Evolutionary conservation across 148 eudicot species (phyloP).

Genomic region (Rhododendron molle): DNA sequence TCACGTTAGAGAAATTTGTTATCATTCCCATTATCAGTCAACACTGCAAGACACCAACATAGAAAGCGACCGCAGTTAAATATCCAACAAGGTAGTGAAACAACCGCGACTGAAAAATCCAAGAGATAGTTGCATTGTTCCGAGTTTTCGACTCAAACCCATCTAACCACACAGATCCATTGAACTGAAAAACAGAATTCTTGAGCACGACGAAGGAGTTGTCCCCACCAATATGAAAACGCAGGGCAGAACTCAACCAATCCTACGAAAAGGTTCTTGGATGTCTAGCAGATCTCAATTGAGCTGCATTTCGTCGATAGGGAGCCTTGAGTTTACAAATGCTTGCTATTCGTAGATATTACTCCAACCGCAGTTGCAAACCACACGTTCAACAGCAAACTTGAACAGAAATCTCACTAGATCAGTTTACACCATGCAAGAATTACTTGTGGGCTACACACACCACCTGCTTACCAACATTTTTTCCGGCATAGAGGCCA

Average conservation of each 20-base stretch:
- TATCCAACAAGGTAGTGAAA: background rate
- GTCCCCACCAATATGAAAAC: background rate
- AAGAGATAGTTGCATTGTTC: background rate
- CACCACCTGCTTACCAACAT: slow-evolving; percentile 75
- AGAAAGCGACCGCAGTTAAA: too few species aligned
- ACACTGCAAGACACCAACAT: too few species aligned
- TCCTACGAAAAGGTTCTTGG: background rate
- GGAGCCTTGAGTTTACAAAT: background rate
- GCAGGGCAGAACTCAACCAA: background rate
- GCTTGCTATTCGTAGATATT: background rate
- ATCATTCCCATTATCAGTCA: too few species aligned
- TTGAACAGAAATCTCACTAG: background rate
- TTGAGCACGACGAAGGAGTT: background rate
- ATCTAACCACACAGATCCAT: background rate
- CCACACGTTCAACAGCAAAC: background rate
- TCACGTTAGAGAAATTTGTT: too few species aligned
- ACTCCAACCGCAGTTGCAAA: background rate
- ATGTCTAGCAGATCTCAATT: background rate
- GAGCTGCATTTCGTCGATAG: background rate
- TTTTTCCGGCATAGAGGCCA: slow-evolving; percentile 68
- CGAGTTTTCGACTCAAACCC: background rate
- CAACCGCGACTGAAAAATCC: background rate
- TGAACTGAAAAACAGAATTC: background rate
- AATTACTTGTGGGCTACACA: slow-evolving; percentile 45
- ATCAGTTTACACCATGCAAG: background rate